Evolutionary conservation across 2,329 filamentous ascomycete genomes (phyloP).

Genomic region (Ophiostoma sp.): DNA sequence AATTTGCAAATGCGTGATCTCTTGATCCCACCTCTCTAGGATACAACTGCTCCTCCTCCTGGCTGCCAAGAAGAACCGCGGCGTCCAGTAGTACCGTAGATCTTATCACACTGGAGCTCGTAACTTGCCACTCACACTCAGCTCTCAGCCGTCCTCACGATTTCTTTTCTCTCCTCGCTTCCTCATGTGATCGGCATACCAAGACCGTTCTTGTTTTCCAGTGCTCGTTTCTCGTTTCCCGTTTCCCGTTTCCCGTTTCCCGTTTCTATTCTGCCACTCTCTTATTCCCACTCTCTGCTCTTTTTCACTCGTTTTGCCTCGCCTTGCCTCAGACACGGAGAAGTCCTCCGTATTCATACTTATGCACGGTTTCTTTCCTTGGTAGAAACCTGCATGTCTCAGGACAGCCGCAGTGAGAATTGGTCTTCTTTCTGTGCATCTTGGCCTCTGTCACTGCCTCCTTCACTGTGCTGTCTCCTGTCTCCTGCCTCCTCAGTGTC

Average conservation of each 20-base stretch:
- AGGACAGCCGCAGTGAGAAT: constrained; percentile 1
- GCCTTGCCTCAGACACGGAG: neutral
- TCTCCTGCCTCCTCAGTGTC: neutral
- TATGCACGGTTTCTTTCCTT: constrained; percentile 2
- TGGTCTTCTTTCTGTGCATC: neutral
- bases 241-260: too few species aligned
- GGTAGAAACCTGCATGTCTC: constrained; percentile 12
- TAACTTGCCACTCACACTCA: neutral
- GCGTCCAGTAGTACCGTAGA: too few species aligned
- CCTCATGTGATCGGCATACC: neutral
- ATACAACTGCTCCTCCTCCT: too few species aligned
- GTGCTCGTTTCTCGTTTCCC: too few species aligned
- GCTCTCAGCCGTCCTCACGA: neutral
- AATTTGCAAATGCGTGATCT: neutral
- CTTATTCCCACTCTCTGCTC: neutral
- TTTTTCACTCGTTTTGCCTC: neutral
- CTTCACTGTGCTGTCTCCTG: neutral
- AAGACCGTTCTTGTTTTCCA: neutral
- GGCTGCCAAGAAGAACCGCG: too few species aligned
- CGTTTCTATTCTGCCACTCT: neutral
- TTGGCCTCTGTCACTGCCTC: neutral
- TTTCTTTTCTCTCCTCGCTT: neutral
- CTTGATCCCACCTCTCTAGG: neutral
- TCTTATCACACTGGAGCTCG: neutral
- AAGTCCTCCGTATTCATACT: neutral